Evolutionary conservation across 75 land plant species (phyloP), one percentile per base, ranked within the genome.

Genomic region (Picea sitchensis): DNA sequence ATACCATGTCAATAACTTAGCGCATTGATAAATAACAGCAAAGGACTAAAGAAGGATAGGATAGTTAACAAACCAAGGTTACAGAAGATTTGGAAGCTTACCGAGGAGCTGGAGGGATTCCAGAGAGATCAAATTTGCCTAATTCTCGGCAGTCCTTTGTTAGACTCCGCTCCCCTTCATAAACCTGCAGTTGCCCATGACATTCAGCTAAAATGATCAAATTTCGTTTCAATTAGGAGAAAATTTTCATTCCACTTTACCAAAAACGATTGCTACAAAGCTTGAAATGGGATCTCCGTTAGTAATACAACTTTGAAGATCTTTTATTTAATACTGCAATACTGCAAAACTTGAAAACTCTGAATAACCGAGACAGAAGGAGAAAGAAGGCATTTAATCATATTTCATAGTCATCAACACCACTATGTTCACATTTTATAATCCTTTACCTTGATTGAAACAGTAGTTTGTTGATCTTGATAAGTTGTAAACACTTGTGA

Each of bases 401-500:
- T 63, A 23, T 26, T 31, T 65, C 69, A 14, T 0, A 75, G 18
- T 51, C 8, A 76, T 32, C 12, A 80, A 57, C 58, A 78, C 8
- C 38, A 23, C 31, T 34, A 62, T 56, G 15, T 54, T n/a, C 59
- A 8, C n/a, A 59, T n/a, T 1, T 34, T 60, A n/a, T 1, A 64
- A 15, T 32, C 32, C 20, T 60, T 14, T 47, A 84, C 85, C 77
- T 84, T 87, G 26, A 87, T 87, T 63, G 88, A 87, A 26, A 92
- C 94, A 2, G 89, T 88, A 31, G 90, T 80, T 73, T 90, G 87
- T 38, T 92, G 93, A 68, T 92, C 93, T 68, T 92, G 91, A 69
- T 92, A 92, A 62, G 94, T 92, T 1, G 93, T 92, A 84, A 92
- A 92, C 59, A 91, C 91, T 78, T 88, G 93, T 5, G 91, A 88